A percentile compares a stretch with the other conserved stretches of the same genome.
Evolutionary conservation across 495 filamentous ascomycete genomes (phyloP).

Genomic region (Hapsidospora chrysogenum): DNA sequence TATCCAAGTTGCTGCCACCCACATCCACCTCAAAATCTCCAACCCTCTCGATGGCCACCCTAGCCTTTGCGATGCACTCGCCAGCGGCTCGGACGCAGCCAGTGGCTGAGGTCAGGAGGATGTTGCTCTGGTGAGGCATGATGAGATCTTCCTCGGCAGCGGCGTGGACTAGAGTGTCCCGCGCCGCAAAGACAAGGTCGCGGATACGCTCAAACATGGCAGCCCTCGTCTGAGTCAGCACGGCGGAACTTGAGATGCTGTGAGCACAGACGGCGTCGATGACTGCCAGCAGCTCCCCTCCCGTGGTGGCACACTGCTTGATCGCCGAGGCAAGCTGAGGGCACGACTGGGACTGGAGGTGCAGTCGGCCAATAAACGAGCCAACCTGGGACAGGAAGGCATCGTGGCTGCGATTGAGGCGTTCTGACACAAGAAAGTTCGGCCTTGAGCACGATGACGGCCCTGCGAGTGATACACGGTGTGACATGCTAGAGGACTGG

Average conservation of each 20-base stretch:
- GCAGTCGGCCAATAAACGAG: constrained; percentile 78
- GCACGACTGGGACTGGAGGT: constrained; percentile 76
- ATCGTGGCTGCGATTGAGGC: constrained; percentile 65
- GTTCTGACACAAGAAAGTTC: constrained; percentile 38
- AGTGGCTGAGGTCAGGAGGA: constrained; percentile 66
- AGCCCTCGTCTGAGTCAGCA: constrained; percentile 51
- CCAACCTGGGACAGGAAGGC: constrained; percentile 74
- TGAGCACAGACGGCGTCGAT: constrained; percentile 75
- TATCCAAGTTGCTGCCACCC: constrained; percentile 22
- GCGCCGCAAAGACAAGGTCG: constrained; percentile 62
- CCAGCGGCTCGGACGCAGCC: constrained; percentile 80
- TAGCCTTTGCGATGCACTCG: constrained; percentile 76
- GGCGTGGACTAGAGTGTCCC: constrained; percentile 52
- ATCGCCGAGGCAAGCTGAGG: constrained; percentile 54
- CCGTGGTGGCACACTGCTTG: constrained; percentile 66
- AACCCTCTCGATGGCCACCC: constrained; percentile 70
- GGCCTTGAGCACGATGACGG: constrained; percentile 21
- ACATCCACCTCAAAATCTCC: constrained; percentile 84
- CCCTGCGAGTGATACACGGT: constrained; percentile 34
- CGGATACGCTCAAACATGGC: constrained; percentile 67
- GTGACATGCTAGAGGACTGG: constrained; percentile 33
- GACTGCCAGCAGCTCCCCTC: constrained; percentile 56
- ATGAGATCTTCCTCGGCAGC: constrained; percentile 54
- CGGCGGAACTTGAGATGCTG: constrained; percentile 44
- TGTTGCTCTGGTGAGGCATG: constrained; percentile 63